Conservation (phyloP, 2,329 filamentous ascomycete genomes). For the Alternaria angustiovoidea region DNA sequence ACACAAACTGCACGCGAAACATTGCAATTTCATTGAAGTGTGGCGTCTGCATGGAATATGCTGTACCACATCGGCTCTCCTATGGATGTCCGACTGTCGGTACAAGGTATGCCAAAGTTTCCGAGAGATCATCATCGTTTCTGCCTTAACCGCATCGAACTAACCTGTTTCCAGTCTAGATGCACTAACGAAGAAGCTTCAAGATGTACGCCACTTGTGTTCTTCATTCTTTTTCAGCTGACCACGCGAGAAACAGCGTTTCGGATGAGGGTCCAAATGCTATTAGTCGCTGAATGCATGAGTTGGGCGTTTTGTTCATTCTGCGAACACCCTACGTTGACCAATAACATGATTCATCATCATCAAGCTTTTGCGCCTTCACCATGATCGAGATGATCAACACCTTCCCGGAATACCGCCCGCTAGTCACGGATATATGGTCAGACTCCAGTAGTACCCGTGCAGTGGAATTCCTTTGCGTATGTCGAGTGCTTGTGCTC, state of each 20-base stretch:
- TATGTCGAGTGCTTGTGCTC: background rate
- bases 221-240: conserved; percentile 1
- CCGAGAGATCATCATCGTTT: conserved; percentile 11
- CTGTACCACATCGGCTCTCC: conserved; percentile 16
- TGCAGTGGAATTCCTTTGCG: background rate
- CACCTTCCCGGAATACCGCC: background rate
- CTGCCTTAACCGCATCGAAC: background rate
- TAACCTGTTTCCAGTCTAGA: conserved; percentile 16
- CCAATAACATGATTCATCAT: background rate
- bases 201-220: conserved; percentile 4
- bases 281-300: background rate
- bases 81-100: conserved; percentile 7
- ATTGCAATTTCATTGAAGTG: background rate
- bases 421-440: background rate
- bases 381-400: background rate
- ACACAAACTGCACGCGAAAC: background rate
- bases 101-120: conserved; percentile 10
- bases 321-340: background rate
- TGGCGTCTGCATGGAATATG: background rate
- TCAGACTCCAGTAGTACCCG: background rate
- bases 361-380: conserved; percentile 2
- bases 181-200: background rate
- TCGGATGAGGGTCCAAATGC: background rate
- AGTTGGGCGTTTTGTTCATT: background rate
- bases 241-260: background rate